These are phyloP conservation scores for Phytophthora tentaculata DNA, from an alignment of 352 stramenopile genomes.

Conservation along the genomic window DNA sequence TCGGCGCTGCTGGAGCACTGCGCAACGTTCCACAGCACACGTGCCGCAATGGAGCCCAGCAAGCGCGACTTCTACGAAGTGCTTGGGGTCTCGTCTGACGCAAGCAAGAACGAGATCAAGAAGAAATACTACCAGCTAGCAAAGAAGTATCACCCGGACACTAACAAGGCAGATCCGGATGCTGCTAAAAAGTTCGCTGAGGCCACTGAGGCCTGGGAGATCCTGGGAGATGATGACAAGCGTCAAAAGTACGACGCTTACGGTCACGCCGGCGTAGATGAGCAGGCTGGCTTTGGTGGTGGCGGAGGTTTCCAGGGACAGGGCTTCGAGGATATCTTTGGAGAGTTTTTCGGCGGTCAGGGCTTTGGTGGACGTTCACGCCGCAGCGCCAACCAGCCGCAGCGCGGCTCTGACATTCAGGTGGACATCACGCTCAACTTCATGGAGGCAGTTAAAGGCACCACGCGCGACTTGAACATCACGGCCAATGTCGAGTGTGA, in stretches of 20 bases:
- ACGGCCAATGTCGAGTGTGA: slow-evolving; percentile 81
- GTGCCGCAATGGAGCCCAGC: slow-evolving; percentile 42
- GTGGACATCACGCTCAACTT: slow-evolving; percentile 94
- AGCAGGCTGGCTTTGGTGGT: slow-evolving; percentile 79
- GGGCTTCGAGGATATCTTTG: slow-evolving; percentile 92
- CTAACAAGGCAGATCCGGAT: slow-evolving; percentile 94
- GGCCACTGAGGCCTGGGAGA: slow-evolving; percentile 94
- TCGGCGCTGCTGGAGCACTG: slow-evolving; percentile 22
- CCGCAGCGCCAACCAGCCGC: slow-evolving; percentile 68
- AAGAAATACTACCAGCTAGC: slow-evolving; percentile 98
- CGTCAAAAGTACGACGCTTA: slow-evolving; percentile 94
- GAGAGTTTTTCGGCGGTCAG: slow-evolving; percentile 84
- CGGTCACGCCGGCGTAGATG: slow-evolving; percentile 94
- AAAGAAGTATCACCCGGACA: slow-evolving; percentile 98
- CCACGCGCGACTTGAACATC: slow-evolving; percentile 89
- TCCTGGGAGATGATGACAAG: slow-evolving; percentile 93
- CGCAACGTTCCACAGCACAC: slow-evolving; percentile 72
- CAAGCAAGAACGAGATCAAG: slow-evolving; percentile 97
- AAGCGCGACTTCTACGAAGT: slow-evolving; percentile 98
- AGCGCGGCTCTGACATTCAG: slow-evolving; percentile 94
- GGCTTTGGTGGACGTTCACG: slow-evolving; percentile 75
- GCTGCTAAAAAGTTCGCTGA: slow-evolving; percentile 94
- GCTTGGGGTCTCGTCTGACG: slow-evolving; percentile 88
- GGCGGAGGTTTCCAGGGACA: slow-evolving; percentile 66
- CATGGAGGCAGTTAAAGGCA: slow-evolving; percentile 95